Conservation (phyloP, 192 early-diverging fungal species). For the Cladochytrium replicatum region DNA sequence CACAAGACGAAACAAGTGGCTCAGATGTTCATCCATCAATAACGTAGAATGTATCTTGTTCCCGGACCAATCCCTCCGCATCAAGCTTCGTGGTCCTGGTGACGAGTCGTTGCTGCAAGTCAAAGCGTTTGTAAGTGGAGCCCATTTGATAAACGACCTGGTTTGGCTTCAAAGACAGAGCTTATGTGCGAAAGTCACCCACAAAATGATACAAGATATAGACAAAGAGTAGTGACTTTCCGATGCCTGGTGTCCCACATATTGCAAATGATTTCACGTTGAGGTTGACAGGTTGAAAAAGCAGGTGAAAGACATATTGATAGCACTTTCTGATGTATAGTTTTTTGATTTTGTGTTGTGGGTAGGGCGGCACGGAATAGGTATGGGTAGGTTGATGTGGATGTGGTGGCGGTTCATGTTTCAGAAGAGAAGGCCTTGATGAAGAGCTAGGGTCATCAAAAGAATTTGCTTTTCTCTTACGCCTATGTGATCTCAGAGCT, state of each 20-base stretch:
- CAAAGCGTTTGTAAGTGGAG: neutral
- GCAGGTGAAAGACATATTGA: conserved; percentile 17
- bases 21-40: conserved; percentile 15
- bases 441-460: too few relatives aligned
- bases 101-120: conserved; percentile 7
- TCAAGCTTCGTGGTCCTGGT: neutral
- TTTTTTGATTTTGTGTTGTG: conserved; percentile 13
- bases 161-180: conserved; percentile 9
- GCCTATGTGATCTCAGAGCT: too few relatives aligned
- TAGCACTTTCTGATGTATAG: conserved; percentile 17
- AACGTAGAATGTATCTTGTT: conserved; percentile 16
- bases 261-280: conserved; percentile 15
- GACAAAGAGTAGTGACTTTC: conserved; percentile 21
- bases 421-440: too few relatives aligned
- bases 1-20: conserved; percentile 5
- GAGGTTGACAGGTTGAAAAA: conserved; percentile 1
- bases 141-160: conserved; percentile 5
- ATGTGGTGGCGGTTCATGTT: too few relatives aligned
- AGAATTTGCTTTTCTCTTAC: too few relatives aligned
- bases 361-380: too few relatives aligned
- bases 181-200: conserved; percentile 4
- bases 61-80: neutral
- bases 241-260: conserved; percentile 18
- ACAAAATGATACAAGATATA: conserved; percentile 19
- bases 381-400: too few relatives aligned